phyloP scores from a whole-genome alignment of 306 rosid species.

The Quillaja saponaria region DNA sequence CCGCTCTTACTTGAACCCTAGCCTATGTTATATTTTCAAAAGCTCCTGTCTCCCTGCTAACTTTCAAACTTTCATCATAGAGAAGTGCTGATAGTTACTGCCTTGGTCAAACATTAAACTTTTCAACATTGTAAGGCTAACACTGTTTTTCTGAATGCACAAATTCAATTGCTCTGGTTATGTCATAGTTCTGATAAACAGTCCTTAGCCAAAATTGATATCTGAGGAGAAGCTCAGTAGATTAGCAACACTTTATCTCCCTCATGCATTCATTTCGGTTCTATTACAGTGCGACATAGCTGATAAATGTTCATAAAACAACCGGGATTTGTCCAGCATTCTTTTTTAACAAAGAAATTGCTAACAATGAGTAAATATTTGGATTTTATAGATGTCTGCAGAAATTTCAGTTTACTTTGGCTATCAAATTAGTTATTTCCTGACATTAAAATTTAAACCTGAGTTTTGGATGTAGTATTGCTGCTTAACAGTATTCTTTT shows the following conservation, averaged over 20 bases:
- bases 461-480: too few relatives aligned
- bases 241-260: background rate
- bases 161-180: background rate
- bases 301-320: background rate
- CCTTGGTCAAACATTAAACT: background rate
- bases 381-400: too few relatives aligned
- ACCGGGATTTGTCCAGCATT: background rate
- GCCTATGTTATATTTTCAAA: background rate
- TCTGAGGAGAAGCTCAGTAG: background rate
- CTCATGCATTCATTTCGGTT: background rate
- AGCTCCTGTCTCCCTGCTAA: background rate
- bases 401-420: background rate
- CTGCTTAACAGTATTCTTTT: background rate
- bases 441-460: background rate
- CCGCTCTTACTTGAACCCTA: background rate
- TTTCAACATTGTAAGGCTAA: background rate
- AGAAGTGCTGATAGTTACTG: background rate
- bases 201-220: background rate
- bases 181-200: background rate
- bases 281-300: background rate
- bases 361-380: too few relatives aligned
- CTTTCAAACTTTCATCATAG: background rate
- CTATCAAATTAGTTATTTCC: background rate
- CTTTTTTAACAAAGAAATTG: background rate
- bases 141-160: background rate